Percentiles rank a stretch among this genome's conserved stretches.
Conservation (phyloP, 768 basidiomycete genomes). For the Trametopsis cervina region DNA sequence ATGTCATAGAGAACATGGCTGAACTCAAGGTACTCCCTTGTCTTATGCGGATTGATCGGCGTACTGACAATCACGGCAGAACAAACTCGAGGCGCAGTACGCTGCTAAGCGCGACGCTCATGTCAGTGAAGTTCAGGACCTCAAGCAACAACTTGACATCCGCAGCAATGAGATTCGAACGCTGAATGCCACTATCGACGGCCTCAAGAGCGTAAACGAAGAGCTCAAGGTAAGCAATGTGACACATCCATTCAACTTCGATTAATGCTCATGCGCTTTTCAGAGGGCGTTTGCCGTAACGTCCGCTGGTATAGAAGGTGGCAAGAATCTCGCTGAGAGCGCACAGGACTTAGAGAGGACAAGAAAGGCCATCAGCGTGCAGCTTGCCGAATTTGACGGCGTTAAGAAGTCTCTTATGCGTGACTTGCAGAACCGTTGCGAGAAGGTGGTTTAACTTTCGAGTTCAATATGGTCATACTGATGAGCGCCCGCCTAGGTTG, state of each 20-base stretch:
- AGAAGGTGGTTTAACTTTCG: slow-evolving; percentile 59
- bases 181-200: slow-evolving; percentile 82
- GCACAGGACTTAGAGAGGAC: slow-evolving; percentile 96
- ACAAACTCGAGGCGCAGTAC: slow-evolving; percentile 91
- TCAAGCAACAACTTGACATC: slow-evolving; percentile 87
- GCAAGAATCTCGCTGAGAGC: slow-evolving; percentile 94
- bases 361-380: slow-evolving; percentile 95
- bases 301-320: slow-evolving; percentile 94
- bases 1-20: slow-evolving; percentile 75
- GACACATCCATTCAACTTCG: slow-evolving; percentile 13
- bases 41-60: slow-evolving; percentile 7
- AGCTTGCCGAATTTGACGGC: slow-evolving; percentile 95
- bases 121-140: slow-evolving; percentile 72
- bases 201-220: slow-evolving; percentile 93
- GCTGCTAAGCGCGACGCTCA: slow-evolving; percentile 89
- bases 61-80: slow-evolving; percentile 38
- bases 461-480: slow-evolving; percentile 7
- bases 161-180: slow-evolving; percentile 77
- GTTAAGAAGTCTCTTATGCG: slow-evolving; percentile 99
- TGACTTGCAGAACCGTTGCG: slow-evolving; percentile 97
- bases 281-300: slow-evolving; percentile 97
- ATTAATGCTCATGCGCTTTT: slow-evolving; percentile 10
- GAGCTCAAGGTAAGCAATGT: slow-evolving; percentile 77
- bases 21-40: slow-evolving; percentile 74
- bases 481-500: slow-evolving; percentile 56